These are phyloP conservation scores for Suillus subluteus DNA, from an alignment of 768 basidiomycete species.

Conservation along the genomic window DNA sequence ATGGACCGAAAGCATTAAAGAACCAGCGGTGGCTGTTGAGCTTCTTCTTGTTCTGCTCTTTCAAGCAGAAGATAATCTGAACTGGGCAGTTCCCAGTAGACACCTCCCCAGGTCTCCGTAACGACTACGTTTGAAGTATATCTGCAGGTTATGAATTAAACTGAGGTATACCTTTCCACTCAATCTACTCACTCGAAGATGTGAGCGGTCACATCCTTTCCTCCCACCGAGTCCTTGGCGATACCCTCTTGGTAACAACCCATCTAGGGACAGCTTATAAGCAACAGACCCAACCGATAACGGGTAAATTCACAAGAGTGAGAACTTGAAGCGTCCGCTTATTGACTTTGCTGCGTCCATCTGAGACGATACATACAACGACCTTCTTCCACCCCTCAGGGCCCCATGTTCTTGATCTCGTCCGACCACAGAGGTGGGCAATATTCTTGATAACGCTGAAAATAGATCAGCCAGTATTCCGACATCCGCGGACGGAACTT, in stretches of 20 bases:
- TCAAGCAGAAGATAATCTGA: slow-evolving; percentile 89
- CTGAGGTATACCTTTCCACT: background rate
- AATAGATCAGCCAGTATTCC: slow-evolving; percentile 15
- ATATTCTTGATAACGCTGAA: slow-evolving; percentile 84
- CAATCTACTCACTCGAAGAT: slow-evolving; percentile 75
- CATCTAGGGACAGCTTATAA: slow-evolving; percentile 52
- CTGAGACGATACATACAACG: slow-evolving; percentile 86
- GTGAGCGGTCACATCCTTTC: slow-evolving; percentile 91
- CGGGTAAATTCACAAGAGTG: slow-evolving; percentile 57
- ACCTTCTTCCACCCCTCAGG: slow-evolving; percentile 89
- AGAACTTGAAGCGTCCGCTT: slow-evolving; percentile 90
- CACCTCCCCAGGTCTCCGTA: slow-evolving; percentile 79
- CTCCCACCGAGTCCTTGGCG: slow-evolving; percentile 84
- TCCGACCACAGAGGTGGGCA: slow-evolving; percentile 73
- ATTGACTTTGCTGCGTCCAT: slow-evolving; percentile 86
- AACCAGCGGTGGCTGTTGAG: slow-evolving; percentile 97
- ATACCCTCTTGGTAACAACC: slow-evolving; percentile 89
- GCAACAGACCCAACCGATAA: slow-evolving; percentile 7
- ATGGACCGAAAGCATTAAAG: slow-evolving; percentile 93
- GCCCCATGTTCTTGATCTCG: slow-evolving; percentile 82
- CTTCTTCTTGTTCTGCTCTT: slow-evolving; percentile 98
- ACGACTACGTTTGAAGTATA: slow-evolving; percentile 82
- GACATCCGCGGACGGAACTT: slow-evolving; percentile 31
- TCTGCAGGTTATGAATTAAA: slow-evolving; percentile 36
- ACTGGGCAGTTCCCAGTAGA: slow-evolving; percentile 75